Conservation (phyloP, 768 basidiomycete genomes). For the Hydnomerulius pinastri region DNA sequence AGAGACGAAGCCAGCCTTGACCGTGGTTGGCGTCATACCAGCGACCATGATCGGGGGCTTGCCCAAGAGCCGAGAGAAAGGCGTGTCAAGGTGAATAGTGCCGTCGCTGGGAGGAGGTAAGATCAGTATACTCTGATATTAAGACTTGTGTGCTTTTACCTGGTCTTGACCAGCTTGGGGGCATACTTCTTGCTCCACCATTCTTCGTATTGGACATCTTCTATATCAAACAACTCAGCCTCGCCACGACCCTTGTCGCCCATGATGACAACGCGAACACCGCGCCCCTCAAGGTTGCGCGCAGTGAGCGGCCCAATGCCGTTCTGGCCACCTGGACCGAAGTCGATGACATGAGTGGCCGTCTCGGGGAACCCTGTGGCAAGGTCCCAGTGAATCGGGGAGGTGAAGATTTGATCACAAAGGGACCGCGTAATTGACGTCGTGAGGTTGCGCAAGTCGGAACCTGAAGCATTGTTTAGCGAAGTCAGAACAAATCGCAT, state of each 20-base stretch:
- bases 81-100: constrained; percentile 88
- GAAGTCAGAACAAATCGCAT: constrained; percentile 19
- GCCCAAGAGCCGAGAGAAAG: constrained; percentile 92
- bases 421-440: constrained; percentile 83
- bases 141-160: constrained; percentile 43
- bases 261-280: constrained; percentile 84
- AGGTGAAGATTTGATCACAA: constrained; percentile 91
- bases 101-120: constrained; percentile 65
- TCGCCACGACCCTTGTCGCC: constrained; percentile 91
- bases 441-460: constrained; percentile 73
- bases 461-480: constrained; percentile 50
- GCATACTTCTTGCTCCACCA: constrained; percentile 92
- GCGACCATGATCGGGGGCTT: constrained; percentile 99
- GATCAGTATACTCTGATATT: neutral
- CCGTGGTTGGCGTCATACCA: constrained; percentile 98
- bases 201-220: constrained; percentile 70
- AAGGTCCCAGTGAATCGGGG: constrained; percentile 89
- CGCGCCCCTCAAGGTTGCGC: constrained; percentile 90
- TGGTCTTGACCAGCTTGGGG: constrained; percentile 85
- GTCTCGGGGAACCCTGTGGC: constrained; percentile 88
- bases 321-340: constrained; percentile 92
- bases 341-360: constrained; percentile 94
- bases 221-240: constrained; percentile 77
- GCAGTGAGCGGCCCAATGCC: constrained; percentile 92
- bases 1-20: constrained; percentile 92